Conservation (phyloP, 2,329 filamentous ascomycete genomes). For the Colletotrichum melonis region DNA sequence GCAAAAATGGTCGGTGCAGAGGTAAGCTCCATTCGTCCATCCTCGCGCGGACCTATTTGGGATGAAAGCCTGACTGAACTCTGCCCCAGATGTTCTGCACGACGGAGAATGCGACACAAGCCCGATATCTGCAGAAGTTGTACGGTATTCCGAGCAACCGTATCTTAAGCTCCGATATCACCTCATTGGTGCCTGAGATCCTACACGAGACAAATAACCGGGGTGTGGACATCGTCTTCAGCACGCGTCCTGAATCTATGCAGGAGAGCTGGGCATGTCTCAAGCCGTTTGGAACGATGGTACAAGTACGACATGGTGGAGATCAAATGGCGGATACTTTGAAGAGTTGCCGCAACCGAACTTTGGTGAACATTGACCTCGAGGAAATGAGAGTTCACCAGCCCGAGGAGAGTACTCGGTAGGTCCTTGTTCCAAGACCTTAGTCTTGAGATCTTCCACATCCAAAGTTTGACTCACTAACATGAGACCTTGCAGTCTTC, state of each 20-base stretch:
- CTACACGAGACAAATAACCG: slow-evolving; percentile 40
- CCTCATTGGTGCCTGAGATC: slow-evolving; percentile 44
- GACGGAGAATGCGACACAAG: slow-evolving; percentile 48
- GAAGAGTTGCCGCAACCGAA: slow-evolving; percentile 50
- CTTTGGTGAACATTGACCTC: slow-evolving; percentile 49
- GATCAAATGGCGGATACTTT: slow-evolving; percentile 50
- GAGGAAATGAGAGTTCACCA: not conserved
- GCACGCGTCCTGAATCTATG: slow-evolving; percentile 52
- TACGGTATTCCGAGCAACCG: slow-evolving; percentile 45
- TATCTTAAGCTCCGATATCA: slow-evolving; percentile 47
- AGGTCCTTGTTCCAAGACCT: not conserved
- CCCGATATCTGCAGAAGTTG: slow-evolving; percentile 42
- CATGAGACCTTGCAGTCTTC: not conserved
- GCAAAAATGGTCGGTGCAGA: slow-evolving; percentile 11
- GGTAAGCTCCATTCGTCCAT: not conserved
- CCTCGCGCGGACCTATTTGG: not conserved
- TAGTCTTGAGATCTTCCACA: no score
- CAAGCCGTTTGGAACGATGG: slow-evolving; percentile 54
- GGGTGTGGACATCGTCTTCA: slow-evolving; percentile 53
- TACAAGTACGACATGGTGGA: slow-evolving; percentile 59
- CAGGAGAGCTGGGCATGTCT: slow-evolving; percentile 57
- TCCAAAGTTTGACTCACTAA: not conserved
- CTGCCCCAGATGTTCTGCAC: slow-evolving; percentile 45
- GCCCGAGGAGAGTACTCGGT: slow-evolving; percentile 14
- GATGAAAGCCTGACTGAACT: not conserved